Evolutionary conservation across 2,329 filamentous ascomycete genomes (phyloP).

Genomic region (Elsinoe batatas): DNA sequence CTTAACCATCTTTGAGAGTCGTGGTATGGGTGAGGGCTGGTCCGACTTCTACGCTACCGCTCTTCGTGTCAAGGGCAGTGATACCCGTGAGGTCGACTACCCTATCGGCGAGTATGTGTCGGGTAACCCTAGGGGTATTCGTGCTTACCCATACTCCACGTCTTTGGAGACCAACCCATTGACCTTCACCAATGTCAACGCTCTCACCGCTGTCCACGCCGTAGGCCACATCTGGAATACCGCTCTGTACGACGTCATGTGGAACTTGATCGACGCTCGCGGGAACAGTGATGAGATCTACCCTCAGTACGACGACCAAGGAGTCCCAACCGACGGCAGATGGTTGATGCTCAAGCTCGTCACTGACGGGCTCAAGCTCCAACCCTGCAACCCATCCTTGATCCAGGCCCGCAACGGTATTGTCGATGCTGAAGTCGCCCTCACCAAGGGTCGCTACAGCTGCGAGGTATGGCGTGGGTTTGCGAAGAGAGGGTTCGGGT

Average conservation of each 20-base stretch:
- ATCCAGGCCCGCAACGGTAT: constrained; percentile 46
- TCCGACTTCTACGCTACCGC: constrained; percentile 47
- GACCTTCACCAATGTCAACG: constrained; percentile 36
- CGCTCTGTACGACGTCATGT: constrained; percentile 47
- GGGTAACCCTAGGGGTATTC: constrained; percentile 32
- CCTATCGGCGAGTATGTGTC: constrained; percentile 40
- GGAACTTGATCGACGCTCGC: constrained; percentile 49
- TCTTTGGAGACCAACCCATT: constrained; percentile 41
- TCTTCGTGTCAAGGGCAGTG: constrained; percentile 37
- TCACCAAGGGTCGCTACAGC: constrained; percentile 43
- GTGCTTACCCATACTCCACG: constrained; percentile 44
- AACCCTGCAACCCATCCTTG: constrained; percentile 46
- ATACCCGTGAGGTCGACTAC: constrained; percentile 40
- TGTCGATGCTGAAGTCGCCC: constrained; percentile 43
- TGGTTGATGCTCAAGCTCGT: constrained; percentile 47
- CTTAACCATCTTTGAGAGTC: constrained; percentile 37
- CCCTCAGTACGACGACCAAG: constrained; percentile 36
- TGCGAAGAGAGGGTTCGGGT: constrained; percentile 47
- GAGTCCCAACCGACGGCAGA: constrained; percentile 44
- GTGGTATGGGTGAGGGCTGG: constrained; percentile 53
- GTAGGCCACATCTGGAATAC: constrained; percentile 46
- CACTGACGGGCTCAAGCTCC: constrained; percentile 41
- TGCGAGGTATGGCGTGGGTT: constrained; percentile 49
- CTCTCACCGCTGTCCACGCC: constrained; percentile 33
- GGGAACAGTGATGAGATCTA: constrained; percentile 39